These are phyloP conservation scores for Pyrenopolyporus hunteri DNA, from an alignment of 495 filamentous ascomycete species.

Conservation along the genomic window DNA sequence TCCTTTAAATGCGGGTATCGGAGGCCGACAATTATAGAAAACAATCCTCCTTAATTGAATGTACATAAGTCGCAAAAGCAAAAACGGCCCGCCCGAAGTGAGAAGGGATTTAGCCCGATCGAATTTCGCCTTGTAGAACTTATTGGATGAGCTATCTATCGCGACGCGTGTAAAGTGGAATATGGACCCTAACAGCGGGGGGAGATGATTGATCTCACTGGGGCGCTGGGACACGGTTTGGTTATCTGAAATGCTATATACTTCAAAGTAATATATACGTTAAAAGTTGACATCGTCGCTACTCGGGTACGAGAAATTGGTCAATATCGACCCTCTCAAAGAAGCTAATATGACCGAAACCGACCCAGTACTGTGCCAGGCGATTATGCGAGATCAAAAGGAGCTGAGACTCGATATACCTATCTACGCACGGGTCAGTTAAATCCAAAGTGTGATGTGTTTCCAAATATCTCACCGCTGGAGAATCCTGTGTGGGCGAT, in stretches of 20 bases:
- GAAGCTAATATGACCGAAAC: slow-evolving; percentile 79
- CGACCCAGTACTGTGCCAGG: slow-evolving; percentile 83
- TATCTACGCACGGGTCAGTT: slow-evolving; percentile 55
- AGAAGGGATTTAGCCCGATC: too few relatives aligned
- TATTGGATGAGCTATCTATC: too few relatives aligned
- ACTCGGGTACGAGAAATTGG: slow-evolving; percentile 48
- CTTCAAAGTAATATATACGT: slow-evolving; percentile 17
- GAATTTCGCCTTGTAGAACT: too few relatives aligned
- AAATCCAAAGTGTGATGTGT: background rate
- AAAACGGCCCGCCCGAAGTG: too few relatives aligned
- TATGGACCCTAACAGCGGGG: too few relatives aligned
- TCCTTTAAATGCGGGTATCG: too few relatives aligned
- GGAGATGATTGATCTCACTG: too few relatives aligned
- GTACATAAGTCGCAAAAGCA: too few relatives aligned
- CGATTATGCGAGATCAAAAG: slow-evolving; percentile 78
- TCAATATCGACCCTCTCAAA: slow-evolving; percentile 82
- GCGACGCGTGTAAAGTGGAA: too few relatives aligned
- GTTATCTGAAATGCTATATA: slow-evolving; percentile 1
- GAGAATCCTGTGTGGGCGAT: slow-evolving; percentile 73
- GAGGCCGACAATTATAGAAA: too few relatives aligned
- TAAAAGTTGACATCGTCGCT: background rate
- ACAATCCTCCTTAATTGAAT: too few relatives aligned
- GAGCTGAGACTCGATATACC: slow-evolving; percentile 74
- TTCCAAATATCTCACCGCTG: slow-evolving; percentile 60
- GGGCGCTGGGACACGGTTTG: too few relatives aligned